phyloP scores from a whole-genome alignment of 192 early-diverging fungal genomes.

The Linnemannia exigua region DNA sequence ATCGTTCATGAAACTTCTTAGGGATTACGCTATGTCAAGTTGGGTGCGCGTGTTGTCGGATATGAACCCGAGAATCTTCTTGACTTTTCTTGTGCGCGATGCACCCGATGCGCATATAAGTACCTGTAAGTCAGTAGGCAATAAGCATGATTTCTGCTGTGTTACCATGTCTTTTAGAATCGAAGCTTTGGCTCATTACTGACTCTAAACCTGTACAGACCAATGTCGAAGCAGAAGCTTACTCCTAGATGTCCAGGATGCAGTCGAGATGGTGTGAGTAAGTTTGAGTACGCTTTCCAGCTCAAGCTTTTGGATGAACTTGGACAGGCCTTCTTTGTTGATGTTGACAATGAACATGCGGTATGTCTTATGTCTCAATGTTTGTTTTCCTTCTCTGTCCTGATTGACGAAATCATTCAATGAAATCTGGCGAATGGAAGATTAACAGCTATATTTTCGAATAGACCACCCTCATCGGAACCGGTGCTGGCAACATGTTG shows the following conservation, averaged over 20 bases:
- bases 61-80: constrained; percentile 21
- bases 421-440: not conserved
- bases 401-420: not conserved
- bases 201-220: not conserved
- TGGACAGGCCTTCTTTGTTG: constrained; percentile 5
- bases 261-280: not conserved
- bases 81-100: constrained; percentile 20
- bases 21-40: not conserved
- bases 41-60: constrained; percentile 5
- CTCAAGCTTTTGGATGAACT: constrained; percentile 29
- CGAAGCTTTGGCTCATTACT: too few relatives aligned
- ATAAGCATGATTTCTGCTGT: too few relatives aligned
- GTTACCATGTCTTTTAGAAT: too few relatives aligned
- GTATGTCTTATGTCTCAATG: constrained; percentile 23
- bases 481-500: constrained; percentile 1
- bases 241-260: not conserved
- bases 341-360: constrained; percentile 26
- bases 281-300: constrained; percentile 22
- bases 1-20: not conserved
- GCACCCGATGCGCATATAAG: constrained; percentile 1
- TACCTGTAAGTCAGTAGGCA: constrained; percentile 22
- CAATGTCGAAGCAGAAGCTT: not conserved
- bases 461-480: constrained; percentile 17
- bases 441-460: too few relatives aligned
- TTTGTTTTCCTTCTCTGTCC: not conserved